These are phyloP conservation scores for Suhomyces vadensis DNA, from an alignment of 805 yeast species.

Conservation along the genomic window DNA sequence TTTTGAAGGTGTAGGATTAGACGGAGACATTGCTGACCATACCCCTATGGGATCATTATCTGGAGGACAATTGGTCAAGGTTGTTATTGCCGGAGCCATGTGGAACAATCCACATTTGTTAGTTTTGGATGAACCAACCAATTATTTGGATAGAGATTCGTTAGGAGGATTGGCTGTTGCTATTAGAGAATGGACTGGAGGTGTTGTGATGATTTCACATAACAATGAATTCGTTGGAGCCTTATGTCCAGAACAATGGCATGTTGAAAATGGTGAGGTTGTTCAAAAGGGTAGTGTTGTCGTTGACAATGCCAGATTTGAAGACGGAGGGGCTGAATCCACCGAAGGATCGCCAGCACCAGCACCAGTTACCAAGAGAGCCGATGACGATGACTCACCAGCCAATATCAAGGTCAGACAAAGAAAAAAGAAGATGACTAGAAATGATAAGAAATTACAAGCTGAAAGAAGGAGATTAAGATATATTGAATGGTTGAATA, in stretches of 20 bases:
- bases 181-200: constrained; percentile 97
- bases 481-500: constrained; percentile 89
- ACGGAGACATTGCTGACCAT: constrained; percentile 97
- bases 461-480: constrained; percentile 93
- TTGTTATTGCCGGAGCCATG: constrained; percentile 99
- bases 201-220: constrained; percentile 98
- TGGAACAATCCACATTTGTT: constrained; percentile 98
- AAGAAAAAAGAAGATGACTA: constrained; percentile 95
- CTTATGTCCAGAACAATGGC: constrained; percentile 97
- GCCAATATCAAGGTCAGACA: constrained; percentile 91
- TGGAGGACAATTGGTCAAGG: constrained; percentile 98
- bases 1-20: constrained; percentile 95
- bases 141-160: constrained; percentile 96
- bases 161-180: constrained; percentile 97
- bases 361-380: constrained; percentile 42
- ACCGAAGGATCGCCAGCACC: constrained; percentile 49
- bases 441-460: constrained; percentile 91
- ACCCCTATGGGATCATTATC: constrained; percentile 95
- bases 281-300: constrained; percentile 78
- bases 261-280: constrained; percentile 88
- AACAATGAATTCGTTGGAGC: constrained; percentile 97
- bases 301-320: constrained; percentile 78
- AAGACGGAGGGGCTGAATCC: constrained; percentile 65
- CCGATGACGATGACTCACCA: constrained; percentile 84
- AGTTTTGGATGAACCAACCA: constrained; percentile 97